Evolutionary conservation across 2,329 filamentous ascomycete species (phyloP), one percentile per base, ranked within the genome.

Genomic region (Zymoseptoria crescenta): DNA sequence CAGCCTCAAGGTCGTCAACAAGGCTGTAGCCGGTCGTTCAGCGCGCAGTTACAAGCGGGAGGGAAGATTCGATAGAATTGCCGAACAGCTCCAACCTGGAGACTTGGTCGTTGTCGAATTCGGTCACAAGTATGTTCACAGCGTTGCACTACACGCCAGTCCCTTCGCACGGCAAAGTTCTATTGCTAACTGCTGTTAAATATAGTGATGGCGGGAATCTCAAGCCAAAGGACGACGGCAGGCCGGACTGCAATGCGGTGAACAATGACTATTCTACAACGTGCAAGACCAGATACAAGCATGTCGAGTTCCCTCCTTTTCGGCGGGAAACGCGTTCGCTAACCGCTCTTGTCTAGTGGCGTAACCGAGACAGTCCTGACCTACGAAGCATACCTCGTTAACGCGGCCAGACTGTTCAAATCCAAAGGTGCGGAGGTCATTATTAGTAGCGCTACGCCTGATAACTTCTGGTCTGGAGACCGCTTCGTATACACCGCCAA

Each of bases 21-120:
- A 82, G 56, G 87, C 87, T 30, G 80, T 87, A 19, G 85, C 79
- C 8, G 87, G 87, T 20, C 83, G 86, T 54, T 85, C 81, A 27
- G 85, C 86, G 1, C 80, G 86, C 52, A 87, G 83, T 21, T 89
- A 80, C 73, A 86, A 81, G 1, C 80, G 83, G 53, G 86, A 89
- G 73, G 83, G 82, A 8, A 83, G 83, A 13, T 89, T 89, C 74
- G 72, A 78, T 16, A 77, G 76, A 0, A 80, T 89, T 56, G 79
- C 81, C 52, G 72, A 77, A 30, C 67, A 76, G 1, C 75, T 88
- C 24, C 64, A 80, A 67, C 58, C 76, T 1, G 84, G 83, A 30
- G 86, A 89, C 71, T 85, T 83, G 71, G 85, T 88, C 1, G 76
- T 88, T 56, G 87, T 89, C 56, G 86, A 88, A 66, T 87, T 89